A percentile compares a stretch with the other conserved stretches of the same genome.
Conservation (phyloP, 2,329 filamentous ascomycete species). For the Trichoderma koningii region DNA sequence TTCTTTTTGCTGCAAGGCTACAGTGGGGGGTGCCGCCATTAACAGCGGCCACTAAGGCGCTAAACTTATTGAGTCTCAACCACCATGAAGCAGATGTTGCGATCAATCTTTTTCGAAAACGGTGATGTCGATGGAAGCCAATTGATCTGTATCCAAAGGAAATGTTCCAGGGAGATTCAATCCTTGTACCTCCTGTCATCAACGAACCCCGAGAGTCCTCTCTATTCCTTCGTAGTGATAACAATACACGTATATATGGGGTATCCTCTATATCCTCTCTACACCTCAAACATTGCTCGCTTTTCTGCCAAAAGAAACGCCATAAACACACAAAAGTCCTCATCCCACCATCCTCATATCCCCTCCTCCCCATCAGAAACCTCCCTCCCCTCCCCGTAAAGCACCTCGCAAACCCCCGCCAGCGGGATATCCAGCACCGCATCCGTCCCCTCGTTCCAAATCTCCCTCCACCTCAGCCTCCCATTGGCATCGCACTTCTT, state of each 20-base stretch:
- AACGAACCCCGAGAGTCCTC: fast-evolving
- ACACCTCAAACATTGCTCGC: neutral
- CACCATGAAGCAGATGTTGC: too few relatives aligned
- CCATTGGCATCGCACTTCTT: slow-evolving; percentile 43
- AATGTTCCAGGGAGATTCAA: neutral
- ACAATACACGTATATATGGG: neutral
- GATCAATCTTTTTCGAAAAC: too few relatives aligned
- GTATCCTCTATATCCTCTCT: neutral
- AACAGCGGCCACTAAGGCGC: neutral
- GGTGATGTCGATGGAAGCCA: too few relatives aligned
- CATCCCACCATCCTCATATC: neutral
- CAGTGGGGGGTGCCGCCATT: slow-evolving; percentile 25
- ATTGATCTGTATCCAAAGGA: too few relatives aligned
- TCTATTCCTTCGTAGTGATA: neutral
- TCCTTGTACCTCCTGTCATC: too few relatives aligned
- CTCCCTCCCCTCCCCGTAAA: slow-evolving; percentile 69
- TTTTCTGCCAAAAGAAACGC: slow-evolving; percentile 3
- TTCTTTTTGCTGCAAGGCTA: slow-evolving; percentile 32
- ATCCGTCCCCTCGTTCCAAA: slow-evolving; percentile 94
- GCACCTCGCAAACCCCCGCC: slow-evolving; percentile 89
- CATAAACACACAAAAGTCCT: slow-evolving; percentile 9
- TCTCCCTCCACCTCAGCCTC: slow-evolving; percentile 68
- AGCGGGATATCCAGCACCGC: slow-evolving; percentile 96
- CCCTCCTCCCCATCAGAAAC: slow-evolving; percentile 33
- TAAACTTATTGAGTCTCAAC: neutral